These are phyloP conservation scores for Yamadazyma dendronema DNA, from an alignment of 1,139 yeast genomes.

Conservation along the genomic window DNA sequence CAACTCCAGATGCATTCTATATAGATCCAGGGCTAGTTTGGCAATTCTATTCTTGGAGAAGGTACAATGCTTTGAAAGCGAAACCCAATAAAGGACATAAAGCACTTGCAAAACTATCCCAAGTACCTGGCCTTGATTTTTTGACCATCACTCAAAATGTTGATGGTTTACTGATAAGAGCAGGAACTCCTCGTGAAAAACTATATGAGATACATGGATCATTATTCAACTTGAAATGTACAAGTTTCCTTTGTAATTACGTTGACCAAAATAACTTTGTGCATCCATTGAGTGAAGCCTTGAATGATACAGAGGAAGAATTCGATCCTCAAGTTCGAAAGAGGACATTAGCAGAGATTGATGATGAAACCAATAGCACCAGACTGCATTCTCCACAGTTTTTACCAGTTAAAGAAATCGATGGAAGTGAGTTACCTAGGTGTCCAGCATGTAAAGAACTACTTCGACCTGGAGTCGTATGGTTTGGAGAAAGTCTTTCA, in stretches of 20 bases:
- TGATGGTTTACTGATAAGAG: slow-evolving; percentile 69
- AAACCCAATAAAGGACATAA: slow-evolving; percentile 72
- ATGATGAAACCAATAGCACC: neutral
- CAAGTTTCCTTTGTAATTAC: slow-evolving; percentile 70
- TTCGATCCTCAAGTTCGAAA: slow-evolving; percentile 19
- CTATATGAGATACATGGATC: slow-evolving; percentile 78
- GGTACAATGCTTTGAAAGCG: slow-evolving; percentile 64
- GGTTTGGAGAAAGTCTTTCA: slow-evolving; percentile 89
- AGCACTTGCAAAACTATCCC: slow-evolving; percentile 57
- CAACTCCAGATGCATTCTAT: slow-evolving; percentile 87
- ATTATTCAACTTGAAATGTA: slow-evolving; percentile 68
- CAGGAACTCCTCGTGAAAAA: slow-evolving; percentile 52
- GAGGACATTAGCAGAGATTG: slow-evolving; percentile 23
- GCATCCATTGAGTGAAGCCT: slow-evolving; percentile 63
- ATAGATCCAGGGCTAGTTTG: slow-evolving; percentile 83
- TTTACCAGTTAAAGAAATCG: slow-evolving; percentile 46
- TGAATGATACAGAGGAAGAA: slow-evolving; percentile 41
- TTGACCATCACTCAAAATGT: slow-evolving; percentile 80
- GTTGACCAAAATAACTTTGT: slow-evolving; percentile 49
- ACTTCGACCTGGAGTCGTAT: slow-evolving; percentile 84
- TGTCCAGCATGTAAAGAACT: slow-evolving; percentile 69
- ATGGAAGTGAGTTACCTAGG: slow-evolving; percentile 58
- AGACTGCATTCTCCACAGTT: slow-evolving; percentile 39
- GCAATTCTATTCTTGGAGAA: slow-evolving; percentile 78
- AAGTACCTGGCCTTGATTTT: slow-evolving; percentile 25